A percentile compares a stretch with the other conserved stretches of the same genome.
Evolutionary conservation across 2,329 filamentous ascomycete genomes (phyloP).

Genomic region (Dothistroma pini): DNA sequence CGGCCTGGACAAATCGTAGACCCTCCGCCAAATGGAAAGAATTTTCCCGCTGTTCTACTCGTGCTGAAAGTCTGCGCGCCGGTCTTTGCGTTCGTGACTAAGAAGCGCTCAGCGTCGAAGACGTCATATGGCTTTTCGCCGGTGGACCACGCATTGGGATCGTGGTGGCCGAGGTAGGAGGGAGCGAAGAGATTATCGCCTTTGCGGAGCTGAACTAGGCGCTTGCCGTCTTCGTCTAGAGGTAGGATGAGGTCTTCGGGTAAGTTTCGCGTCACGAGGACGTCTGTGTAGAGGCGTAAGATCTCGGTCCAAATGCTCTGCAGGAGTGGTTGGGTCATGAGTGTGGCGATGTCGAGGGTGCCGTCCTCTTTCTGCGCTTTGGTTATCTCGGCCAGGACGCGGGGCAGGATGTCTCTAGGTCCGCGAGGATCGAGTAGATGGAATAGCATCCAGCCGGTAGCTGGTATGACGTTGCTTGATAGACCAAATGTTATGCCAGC

Average conservation of each 20-base stretch:
- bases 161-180: conserved; percentile 30
- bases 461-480: conserved; percentile 33
- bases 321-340: conserved; percentile 32
- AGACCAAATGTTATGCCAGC: conserved; percentile 34
- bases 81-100: conserved; percentile 26
- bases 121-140: conserved; percentile 14
- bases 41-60: conserved; percentile 28
- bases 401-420: conserved; percentile 23
- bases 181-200: conserved; percentile 33
- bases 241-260: conserved; percentile 29
- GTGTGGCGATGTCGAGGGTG: conserved; percentile 26
- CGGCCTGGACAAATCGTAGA: conserved; percentile 29
- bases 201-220: conserved; percentile 20
- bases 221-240: conserved; percentile 28
- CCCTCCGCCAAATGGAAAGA: conserved; percentile 35
- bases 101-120: conserved; percentile 32
- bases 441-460: conserved; percentile 35
- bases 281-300: conserved; percentile 34
- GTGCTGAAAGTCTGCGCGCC: conserved; percentile 28
- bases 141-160: conserved; percentile 25
- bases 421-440: conserved; percentile 30
- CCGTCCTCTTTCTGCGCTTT: conserved; percentile 24
- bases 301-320: conserved; percentile 36
- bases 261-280: conserved; percentile 32
- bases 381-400: conserved; percentile 30